A percentile compares a stretch with the other conserved stretches of the same genome.
phyloP scores from a whole-genome alignment of 768 basidiomycete species.

The Cystobasidium onofrii region DNA sequence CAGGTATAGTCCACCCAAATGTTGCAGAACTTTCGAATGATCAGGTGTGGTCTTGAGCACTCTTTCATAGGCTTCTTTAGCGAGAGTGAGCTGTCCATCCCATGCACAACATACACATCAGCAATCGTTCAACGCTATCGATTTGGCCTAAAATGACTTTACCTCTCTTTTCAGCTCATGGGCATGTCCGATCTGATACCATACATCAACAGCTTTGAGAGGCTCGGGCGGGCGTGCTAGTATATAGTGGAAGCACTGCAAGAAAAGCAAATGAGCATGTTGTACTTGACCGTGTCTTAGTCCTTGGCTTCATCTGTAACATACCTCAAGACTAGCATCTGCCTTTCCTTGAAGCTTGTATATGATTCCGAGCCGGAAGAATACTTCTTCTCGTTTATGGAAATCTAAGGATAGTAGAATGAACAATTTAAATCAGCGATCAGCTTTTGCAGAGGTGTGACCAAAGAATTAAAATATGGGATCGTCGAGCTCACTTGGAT shows the following conservation, averaged over 20 bases:
- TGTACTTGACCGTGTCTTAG: no score
- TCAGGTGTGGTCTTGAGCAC: constrained; percentile 86
- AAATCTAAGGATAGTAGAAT: constrained; percentile 58
- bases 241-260: constrained; percentile 83
- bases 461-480: neutral
- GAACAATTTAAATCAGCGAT: neutral
- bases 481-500: constrained; percentile 61
- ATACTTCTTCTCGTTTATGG: constrained; percentile 96
- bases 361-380: constrained; percentile 95
- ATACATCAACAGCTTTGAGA: constrained; percentile 92
- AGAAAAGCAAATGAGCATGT: neutral
- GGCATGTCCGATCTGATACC: constrained; percentile 99
- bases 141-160: constrained; percentile 45
- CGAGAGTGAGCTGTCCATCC: constrained; percentile 62
- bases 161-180: constrained; percentile 97
- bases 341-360: constrained; percentile 99
- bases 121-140: no score
- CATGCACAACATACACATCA: no score
- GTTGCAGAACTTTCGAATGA: constrained; percentile 94
- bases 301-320: no score
- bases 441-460: neutral
- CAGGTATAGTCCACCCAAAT: constrained; percentile 95
- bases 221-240: constrained; percentile 91
- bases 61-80: constrained; percentile 91
- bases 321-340: constrained; percentile 61